Evolutionary conservation across 1,284 basidiomycete species (phyloP).

Genomic region (Phlebopus sp.): DNA sequence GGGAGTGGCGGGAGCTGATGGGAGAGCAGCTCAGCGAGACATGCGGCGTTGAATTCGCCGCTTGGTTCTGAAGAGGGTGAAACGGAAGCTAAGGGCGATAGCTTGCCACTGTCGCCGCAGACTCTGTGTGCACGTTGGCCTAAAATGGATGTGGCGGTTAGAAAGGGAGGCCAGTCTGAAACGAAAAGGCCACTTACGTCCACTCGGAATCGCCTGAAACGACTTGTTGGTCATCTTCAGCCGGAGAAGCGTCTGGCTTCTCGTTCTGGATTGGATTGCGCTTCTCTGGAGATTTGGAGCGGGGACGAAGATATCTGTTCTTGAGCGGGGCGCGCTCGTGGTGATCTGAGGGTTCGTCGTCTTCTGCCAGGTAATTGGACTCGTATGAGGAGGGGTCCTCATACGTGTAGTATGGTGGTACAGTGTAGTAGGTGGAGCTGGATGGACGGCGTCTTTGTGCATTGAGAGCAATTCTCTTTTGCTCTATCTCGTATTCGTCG

Average conservation of each 20-base stretch:
- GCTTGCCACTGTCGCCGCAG: conserved; percentile 60
- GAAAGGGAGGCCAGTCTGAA: background rate
- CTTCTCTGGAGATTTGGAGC: conserved; percentile 22
- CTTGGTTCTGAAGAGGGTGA: conserved; percentile 57
- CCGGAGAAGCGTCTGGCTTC: conserved; percentile 15
- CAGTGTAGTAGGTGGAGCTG: conserved; percentile 17
- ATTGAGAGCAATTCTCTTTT: conserved; percentile 18
- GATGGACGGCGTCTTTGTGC: conserved; percentile 22
- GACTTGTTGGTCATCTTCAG: conserved; percentile 11
- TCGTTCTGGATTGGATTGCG: conserved; percentile 25
- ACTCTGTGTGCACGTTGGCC: conserved; percentile 53
- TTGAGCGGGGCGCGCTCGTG: conserved; percentile 24
- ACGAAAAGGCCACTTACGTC: conserved; percentile 31
- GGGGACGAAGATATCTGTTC: conserved; percentile 22
- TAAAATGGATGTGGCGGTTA: conserved; percentile 15
- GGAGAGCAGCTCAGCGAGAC: conserved; percentile 20
- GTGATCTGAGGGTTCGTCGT: conserved; percentile 28
- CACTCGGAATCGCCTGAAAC: conserved; percentile 33
- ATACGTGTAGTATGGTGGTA: conserved; percentile 23
- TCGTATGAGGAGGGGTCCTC: conserved; percentile 37
- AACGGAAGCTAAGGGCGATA: conserved; percentile 48
- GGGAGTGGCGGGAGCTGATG: conserved; percentile 3
- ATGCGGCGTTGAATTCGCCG: conserved; percentile 38
- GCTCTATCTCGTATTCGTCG: conserved; percentile 18
- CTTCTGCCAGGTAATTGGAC: conserved; percentile 23